phyloP scores from a whole-genome alignment of 2,329 filamentous ascomycete species.

The Xylaria sp. region DNA sequence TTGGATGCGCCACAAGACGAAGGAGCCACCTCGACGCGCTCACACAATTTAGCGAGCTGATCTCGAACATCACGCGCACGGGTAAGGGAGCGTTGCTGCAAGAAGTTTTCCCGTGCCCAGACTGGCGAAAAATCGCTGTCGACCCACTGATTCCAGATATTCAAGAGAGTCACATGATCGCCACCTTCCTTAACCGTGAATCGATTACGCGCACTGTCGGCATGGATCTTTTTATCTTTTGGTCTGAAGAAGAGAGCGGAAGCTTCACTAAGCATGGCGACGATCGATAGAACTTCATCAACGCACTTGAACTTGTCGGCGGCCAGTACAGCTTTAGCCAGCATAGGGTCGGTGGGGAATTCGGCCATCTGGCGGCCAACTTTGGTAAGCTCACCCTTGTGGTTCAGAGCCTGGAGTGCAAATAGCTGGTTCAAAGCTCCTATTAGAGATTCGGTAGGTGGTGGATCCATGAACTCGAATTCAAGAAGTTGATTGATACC shows the following conservation, averaged over 20 bases:
- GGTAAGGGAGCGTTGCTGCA: slow-evolving; percentile 90
- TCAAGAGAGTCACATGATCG: slow-evolving; percentile 87
- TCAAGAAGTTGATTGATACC: slow-evolving; percentile 92
- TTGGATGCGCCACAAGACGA: slow-evolving; percentile 77
- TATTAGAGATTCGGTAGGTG: slow-evolving; percentile 88
- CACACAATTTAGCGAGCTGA: slow-evolving; percentile 90
- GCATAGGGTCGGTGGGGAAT: slow-evolving; percentile 91
- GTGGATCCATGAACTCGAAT: slow-evolving; percentile 97
- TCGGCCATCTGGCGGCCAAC: slow-evolving; percentile 94
- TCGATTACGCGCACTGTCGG: slow-evolving; percentile 86
- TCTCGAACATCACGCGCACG: slow-evolving; percentile 92
- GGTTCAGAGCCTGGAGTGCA: slow-evolving; percentile 87
- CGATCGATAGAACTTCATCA: slow-evolving; percentile 89
- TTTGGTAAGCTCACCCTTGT: slow-evolving; percentile 88
- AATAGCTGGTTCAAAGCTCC: slow-evolving; percentile 91
- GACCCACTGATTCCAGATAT: slow-evolving; percentile 96
- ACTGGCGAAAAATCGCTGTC: slow-evolving; percentile 89
- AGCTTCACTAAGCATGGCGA: slow-evolving; percentile 92
- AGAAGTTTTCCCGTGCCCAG: slow-evolving; percentile 92
- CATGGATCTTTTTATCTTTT: slow-evolving; percentile 97
- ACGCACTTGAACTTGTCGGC: slow-evolving; percentile 93
- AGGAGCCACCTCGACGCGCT: slow-evolving; percentile 85
- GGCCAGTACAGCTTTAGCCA: slow-evolving; percentile 87
- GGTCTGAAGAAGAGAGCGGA: slow-evolving; percentile 92
- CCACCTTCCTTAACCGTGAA: slow-evolving; percentile 93